Conservation (phyloP, 768 basidiomycete genomes). For the Obba rivulosa region DNA sequence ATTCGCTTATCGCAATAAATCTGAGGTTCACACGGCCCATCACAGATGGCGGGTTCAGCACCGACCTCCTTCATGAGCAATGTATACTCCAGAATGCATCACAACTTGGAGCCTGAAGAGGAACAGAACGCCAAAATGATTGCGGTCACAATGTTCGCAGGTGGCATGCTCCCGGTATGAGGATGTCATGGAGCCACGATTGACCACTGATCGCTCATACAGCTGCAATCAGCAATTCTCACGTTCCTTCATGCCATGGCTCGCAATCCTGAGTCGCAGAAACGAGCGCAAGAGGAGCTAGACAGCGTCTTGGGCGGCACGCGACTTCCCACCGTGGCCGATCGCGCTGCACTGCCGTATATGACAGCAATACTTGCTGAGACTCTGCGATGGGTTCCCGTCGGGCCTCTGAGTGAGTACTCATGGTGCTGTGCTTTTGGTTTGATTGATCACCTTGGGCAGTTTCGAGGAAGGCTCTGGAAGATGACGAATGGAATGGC, state of each 20-base stretch:
- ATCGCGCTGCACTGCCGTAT: slow-evolving; percentile 12
- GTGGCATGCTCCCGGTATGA: slow-evolving; percentile 12
- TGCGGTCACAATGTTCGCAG: slow-evolving; percentile 16
- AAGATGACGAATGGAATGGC: slow-evolving; percentile 21
- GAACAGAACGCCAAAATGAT: slow-evolving; percentile 13
- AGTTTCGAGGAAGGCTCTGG: slow-evolving; percentile 11
- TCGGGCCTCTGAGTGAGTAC: slow-evolving; percentile 14
- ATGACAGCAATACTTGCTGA: slow-evolving; percentile 14
- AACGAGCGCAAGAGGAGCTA: slow-evolving; percentile 16
- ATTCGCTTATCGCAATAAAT: background rate
- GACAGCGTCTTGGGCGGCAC: slow-evolving; percentile 8
- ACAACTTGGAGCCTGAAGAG: background rate
- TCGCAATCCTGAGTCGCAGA: slow-evolving; percentile 13
- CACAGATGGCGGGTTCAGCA: background rate
- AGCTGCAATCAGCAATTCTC: slow-evolving; percentile 14
- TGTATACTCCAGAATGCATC: background rate
- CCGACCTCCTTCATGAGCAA: background rate
- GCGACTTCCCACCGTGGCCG: slow-evolving; percentile 9
- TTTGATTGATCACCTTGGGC: background rate
- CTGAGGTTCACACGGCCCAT: no score
- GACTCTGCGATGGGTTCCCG: slow-evolving; percentile 17
- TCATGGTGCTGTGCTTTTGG: no score
- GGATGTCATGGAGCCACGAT: no score
- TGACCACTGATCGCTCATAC: background rate
- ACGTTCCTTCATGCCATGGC: slow-evolving; percentile 18